A percentile compares a stretch with the other conserved stretches of the same genome.
Evolutionary conservation across 192 early-diverging fungal species (phyloP).

Genomic region (Dispira simplex): DNA sequence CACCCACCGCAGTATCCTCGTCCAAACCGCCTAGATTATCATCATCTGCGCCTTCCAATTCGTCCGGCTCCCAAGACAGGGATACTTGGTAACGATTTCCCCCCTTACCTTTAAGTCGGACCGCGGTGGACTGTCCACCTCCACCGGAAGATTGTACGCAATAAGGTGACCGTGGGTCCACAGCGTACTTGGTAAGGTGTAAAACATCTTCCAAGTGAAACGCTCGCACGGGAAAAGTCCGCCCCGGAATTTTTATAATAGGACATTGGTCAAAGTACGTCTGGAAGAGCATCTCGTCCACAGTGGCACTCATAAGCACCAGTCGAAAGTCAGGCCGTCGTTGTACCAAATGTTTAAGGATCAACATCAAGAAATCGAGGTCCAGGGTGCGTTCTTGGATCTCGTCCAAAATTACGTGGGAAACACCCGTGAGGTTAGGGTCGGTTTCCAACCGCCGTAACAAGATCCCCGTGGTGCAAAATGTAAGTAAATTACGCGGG

Average conservation of each 20-base stretch:
- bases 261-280: slow-evolving; percentile 36
- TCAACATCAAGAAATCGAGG: slow-evolving; percentile 27
- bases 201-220: slow-evolving; percentile 48
- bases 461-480: slow-evolving; percentile 66
- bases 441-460: slow-evolving; percentile 50
- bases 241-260: slow-evolving; percentile 37
- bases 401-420: slow-evolving; percentile 37
- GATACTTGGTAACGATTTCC: background rate
- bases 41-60: background rate
- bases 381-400: slow-evolving; percentile 36
- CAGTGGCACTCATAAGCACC: slow-evolving; percentile 35
- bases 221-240: slow-evolving; percentile 40
- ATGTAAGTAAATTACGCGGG: slow-evolving; percentile 41
- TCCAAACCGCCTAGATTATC: background rate
- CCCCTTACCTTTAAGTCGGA: slow-evolving; percentile 10
- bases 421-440: slow-evolving; percentile 33
- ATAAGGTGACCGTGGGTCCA: background rate
- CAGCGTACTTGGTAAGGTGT: background rate
- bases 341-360: slow-evolving; percentile 29
- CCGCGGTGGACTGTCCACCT: slow-evolving; percentile 11
- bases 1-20: background rate
- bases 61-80: background rate
- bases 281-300: slow-evolving; percentile 29
- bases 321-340: slow-evolving; percentile 26
- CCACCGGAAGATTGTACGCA: background rate